Conservation (phyloP, 805 yeast genomes). For the Saturnispora ahearnii region DNA sequence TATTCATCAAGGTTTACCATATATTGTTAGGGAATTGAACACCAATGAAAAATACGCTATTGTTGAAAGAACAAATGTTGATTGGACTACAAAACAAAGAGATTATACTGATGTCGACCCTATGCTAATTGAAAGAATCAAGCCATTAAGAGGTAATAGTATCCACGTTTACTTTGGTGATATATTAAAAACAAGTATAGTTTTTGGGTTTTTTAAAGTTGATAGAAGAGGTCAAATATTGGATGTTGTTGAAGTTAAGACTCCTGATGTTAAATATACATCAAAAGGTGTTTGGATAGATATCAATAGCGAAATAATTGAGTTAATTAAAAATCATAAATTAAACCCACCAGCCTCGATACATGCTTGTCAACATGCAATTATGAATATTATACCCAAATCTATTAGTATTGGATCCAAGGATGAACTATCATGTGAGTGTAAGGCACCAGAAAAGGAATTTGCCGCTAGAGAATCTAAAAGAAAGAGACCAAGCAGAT, state of each 20-base stretch:
- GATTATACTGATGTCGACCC: slow-evolving; percentile 95
- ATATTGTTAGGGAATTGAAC: slow-evolving; percentile 76
- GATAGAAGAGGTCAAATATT: slow-evolving; percentile 69
- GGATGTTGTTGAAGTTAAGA: slow-evolving; percentile 87
- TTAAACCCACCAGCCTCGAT: slow-evolving; percentile 80
- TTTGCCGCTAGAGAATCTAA: slow-evolving; percentile 66
- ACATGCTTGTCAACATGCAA: slow-evolving; percentile 93
- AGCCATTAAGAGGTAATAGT: slow-evolving; percentile 42
- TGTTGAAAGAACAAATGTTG: slow-evolving; percentile 83
- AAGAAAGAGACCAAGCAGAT: slow-evolving; percentile 77
- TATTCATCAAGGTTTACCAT: slow-evolving; percentile 88
- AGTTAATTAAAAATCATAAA: slow-evolving; percentile 44
- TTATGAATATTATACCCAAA: slow-evolving; percentile 70
- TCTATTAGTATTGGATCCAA: slow-evolving; percentile 56
- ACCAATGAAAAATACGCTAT: slow-evolving; percentile 72
- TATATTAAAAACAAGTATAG: slow-evolving; percentile 61
- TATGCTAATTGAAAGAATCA: slow-evolving; percentile 51
- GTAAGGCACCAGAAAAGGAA: slow-evolving; percentile 97
- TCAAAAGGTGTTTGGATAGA: slow-evolving; percentile 92
- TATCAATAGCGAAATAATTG: slow-evolving; percentile 58
- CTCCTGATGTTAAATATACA: slow-evolving; percentile 64
- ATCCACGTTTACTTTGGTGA: slow-evolving; percentile 70
- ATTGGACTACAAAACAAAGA: slow-evolving; percentile 87
- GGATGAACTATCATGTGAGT: slow-evolving; percentile 82
- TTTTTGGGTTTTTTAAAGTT: slow-evolving; percentile 88